Evolutionary conservation across 2,329 filamentous ascomycete genomes (phyloP), one percentile per base, ranked within the genome.

Genomic region (Aspergillaceae sp.): DNA sequence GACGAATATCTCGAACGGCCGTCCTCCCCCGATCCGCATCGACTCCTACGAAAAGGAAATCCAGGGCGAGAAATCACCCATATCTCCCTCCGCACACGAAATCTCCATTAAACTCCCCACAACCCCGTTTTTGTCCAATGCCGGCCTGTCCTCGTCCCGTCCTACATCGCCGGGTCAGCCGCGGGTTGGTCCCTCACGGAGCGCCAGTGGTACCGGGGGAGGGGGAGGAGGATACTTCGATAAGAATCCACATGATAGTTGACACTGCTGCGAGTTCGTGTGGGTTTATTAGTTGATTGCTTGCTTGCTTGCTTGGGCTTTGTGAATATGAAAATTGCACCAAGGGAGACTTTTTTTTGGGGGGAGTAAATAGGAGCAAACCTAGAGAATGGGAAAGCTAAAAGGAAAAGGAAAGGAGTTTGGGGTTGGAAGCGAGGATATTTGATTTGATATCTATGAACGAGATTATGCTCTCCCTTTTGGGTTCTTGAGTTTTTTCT

Each of bases 21-120:
- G 78, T 45, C 70, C 67, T 29, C 66, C 67, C 9, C 62, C 50
- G 41, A 67, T 74, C 45, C 78, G 82, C 10, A 80, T 86, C 50
- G 83, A 83, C 41, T 80, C 74, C 52, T 89, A 85, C 59, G 88
- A 95, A 63, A 92, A 94, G 68, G 79, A 80, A 2, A 75, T 75
- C 8, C 76, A 82, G 36, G 80, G 79, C 46, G 60, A 66, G 6
- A 56, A 42, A 44, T 59, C 58, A 1, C 56, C 58, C 2, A 48
- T 48, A 10, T 56, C 49, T 2, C 53, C 51, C 29, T 59, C 53
- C 30, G 65, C 68, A 26, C 69, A 76, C 36, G 68, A 75, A 50
- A 70, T 66, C 50, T 74, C 64, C 35, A 73, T 68, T 53, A 71
- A 68, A 55, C 65, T 68, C 45, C 71, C 68, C 38, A 67, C 61